Base-by-base conservation (phyloP, 2,329 filamentous ascomycete species). In the Acrocalymma vagum region DNA sequence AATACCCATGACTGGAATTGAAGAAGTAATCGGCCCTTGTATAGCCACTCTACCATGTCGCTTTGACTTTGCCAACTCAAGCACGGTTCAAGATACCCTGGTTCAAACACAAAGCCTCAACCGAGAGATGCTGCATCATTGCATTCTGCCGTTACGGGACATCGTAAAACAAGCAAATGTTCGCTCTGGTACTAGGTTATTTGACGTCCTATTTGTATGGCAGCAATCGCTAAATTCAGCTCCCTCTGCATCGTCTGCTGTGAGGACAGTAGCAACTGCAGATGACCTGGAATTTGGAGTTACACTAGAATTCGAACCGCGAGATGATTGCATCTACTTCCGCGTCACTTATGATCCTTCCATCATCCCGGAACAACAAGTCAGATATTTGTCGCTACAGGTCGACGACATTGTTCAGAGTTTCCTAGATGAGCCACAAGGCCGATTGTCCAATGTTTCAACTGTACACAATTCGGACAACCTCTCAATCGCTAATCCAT, bases 161-260 rank as follows among this genome's bases (percentile, higher is more conserved):
- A 88, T 96, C 51, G 86, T 83, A 57, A 82, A 80, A 51, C 68
- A 79, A 1, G 80, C 78, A 3, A 79, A 78, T 0, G 45, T 86
- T 1, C 70, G 77, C 18, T 75, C 82, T 1, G 74, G 78, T 1
- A 77, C 82, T 25, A 70, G 71, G 1, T 69, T 95, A 0, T 96
- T 93, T 53, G 88, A 95, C 53, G 79, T 85, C 1, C 73, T 96
- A 0, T 86, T 95, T 56, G 85, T 92, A 0, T 96, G 92, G 77
- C 92, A 96, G 56, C 86, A 95, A 60, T 87, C 85, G 0, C 72
- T 87, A 13, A 50, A 67, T 1, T 65, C 67, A 11, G 47, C 51
- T 3, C 51, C 61, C n/a, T 30, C 35, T 9, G 29, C 46, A 13
- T 48, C 60, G 3, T 60, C 72, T 55, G 54, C 57, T 48, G 72